phyloP scores from a whole-genome alignment of 148 eudicot species.

The Simmondsia chinensis region DNA sequence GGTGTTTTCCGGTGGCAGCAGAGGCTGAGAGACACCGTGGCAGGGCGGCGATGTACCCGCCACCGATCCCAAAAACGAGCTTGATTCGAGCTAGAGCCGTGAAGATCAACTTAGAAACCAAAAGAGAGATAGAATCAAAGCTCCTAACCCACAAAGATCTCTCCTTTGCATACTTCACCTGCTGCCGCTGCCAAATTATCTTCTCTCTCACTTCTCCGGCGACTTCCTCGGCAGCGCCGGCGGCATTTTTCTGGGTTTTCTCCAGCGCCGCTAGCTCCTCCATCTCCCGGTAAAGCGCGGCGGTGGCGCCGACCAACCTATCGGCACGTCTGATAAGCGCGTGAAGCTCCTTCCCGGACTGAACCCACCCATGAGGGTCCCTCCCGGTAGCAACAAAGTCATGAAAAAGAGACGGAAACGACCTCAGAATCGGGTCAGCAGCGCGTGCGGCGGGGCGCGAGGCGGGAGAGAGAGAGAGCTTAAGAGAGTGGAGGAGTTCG shows the following conservation, averaged over 20 bases:
- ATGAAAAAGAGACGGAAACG: constrained; percentile 28
- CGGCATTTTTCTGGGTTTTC: constrained; percentile 4
- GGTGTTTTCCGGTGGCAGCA: constrained; percentile 13
- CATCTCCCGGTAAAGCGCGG: constrained; percentile 52
- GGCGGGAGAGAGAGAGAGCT: constrained; percentile 29
- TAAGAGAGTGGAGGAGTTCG: constrained; percentile 45
- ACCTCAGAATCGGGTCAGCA: constrained; percentile 35
- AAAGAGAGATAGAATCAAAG: constrained; percentile 39
- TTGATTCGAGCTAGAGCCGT: constrained; percentile 60
- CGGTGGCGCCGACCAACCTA: constrained; percentile 34
- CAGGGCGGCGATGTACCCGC: constrained; percentile 24
- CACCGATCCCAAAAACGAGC: constrained; percentile 55
- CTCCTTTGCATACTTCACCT: constrained; percentile 49
- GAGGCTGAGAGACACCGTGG: constrained; percentile 74
- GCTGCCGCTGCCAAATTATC: constrained; percentile 58
- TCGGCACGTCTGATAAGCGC: constrained; percentile 39
- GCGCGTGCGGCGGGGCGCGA: constrained; percentile 29
- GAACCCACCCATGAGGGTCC: constrained; percentile 44
- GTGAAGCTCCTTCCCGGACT: constrained; percentile 52
- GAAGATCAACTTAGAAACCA: constrained; percentile 50
- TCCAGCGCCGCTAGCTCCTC: constrained; percentile 51
- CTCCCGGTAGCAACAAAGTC: constrained; percentile 63
- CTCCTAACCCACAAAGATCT: constrained; percentile 64
- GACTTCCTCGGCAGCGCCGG: too few relatives aligned
- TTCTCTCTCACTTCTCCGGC: constrained; percentile 49